Evolutionary conservation across 2,329 filamentous ascomycete species (phyloP), one percentile per base, ranked within the genome.

Genomic region (Penicillium decumbens): DNA sequence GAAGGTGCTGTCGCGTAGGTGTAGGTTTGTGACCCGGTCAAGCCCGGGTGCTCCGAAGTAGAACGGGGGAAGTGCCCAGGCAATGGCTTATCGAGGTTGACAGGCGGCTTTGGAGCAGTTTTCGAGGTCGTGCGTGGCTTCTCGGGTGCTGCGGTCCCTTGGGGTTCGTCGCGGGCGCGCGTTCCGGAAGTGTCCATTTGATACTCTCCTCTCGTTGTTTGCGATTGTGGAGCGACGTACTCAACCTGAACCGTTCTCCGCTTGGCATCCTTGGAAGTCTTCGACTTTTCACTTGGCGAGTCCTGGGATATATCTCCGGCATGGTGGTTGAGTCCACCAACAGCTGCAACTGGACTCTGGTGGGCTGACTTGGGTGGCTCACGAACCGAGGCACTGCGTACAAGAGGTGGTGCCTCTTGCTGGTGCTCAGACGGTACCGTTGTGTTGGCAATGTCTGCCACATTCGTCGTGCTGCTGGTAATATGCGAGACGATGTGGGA

Each of bases 401-500:
- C 83, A 40, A 95, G 79, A 48, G 78, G 70, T 0, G 83, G 81
- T 1, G 76, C 74, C 51, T 92, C 81, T 32, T 9, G 8, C 27
- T 75, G 75, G 45, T 70, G 68, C 61, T 80, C 77, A 58, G 75
- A 68, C 20, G 82, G 77, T 8, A 88, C 80, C 1, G 88, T 87
- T 1, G 88, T 84, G 60, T 89, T 88, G 59, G 89, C 84, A 60
- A 95, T 91, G 61, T 97, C 91, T 43, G 81, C 83, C 9, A 89
- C 84, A 45, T 87, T 89, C 7, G 92, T 96, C 4, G 90, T 95
- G 65, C 86, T 92, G 72, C 93, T 97, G 20, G 93, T 97, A 65
- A 98, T 96, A 68, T 96, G 91, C 64, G 91, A 89, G 42, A 98
- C 92, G 42, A 97, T 86, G 66, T 95, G 89, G n/a, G 91, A 87